Percentiles rank a stretch among this genome's conserved stretches.
These are phyloP conservation scores for Termitomyces sp. DNA, from an alignment of 768 basidiomycete genomes.

Conservation along the genomic window DNA sequence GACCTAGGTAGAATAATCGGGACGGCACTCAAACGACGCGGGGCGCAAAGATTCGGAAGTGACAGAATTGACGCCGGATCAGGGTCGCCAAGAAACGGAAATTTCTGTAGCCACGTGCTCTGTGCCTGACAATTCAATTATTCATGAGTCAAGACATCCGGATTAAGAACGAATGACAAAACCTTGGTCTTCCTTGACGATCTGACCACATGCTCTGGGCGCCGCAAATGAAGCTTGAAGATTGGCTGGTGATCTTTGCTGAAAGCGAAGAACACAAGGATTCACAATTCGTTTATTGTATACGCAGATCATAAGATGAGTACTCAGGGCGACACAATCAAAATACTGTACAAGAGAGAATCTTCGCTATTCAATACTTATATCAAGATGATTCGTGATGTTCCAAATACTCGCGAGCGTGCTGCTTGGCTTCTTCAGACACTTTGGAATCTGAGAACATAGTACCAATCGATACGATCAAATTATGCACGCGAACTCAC, in stretches of 20 bases:
- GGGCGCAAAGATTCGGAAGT: neutral
- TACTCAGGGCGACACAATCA: too few species aligned
- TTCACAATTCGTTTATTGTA: too few species aligned
- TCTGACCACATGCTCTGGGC: too few species aligned
- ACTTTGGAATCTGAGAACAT: slow-evolving; percentile 12
- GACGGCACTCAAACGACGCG: neutral
- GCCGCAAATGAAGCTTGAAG: too few species aligned
- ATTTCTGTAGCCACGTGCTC: too few species aligned
- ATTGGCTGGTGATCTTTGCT: too few species aligned
- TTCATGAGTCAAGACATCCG: too few species aligned
- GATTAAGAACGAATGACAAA: too few species aligned
- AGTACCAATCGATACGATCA: neutral
- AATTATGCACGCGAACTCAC: slow-evolving; percentile 20
- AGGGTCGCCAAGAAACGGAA: neutral
- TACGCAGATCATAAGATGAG: too few species aligned
- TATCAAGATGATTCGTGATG: slow-evolving; percentile 2
- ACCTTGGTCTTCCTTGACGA: too few species aligned
- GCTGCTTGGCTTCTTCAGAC: slow-evolving; percentile 14
- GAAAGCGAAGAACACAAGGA: too few species aligned
- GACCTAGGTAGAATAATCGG: neutral
- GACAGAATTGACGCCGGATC: neutral
- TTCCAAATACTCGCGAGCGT: slow-evolving; percentile 10
- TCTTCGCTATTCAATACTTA: neutral
- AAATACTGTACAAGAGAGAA: neutral
- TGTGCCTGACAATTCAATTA: neutral